These are phyloP conservation scores for Fraxinus floribunda DNA, from an alignment of 305 asterid species.

Conservation along the genomic window DNA sequence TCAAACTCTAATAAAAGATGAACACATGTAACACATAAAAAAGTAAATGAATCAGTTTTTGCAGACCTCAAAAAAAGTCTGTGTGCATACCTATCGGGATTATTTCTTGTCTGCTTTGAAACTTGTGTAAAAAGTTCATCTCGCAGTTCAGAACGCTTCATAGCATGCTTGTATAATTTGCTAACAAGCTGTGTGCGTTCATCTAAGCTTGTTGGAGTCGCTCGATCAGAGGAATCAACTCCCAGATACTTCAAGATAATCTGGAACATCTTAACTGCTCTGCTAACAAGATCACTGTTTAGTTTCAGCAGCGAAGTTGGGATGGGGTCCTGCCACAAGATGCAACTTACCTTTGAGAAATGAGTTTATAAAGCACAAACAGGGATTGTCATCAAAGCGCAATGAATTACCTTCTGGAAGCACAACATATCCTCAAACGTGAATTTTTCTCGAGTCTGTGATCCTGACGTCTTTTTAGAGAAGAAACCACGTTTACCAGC, in stretches of 20 bases:
- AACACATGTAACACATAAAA: neutral
- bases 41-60: conserved; percentile 6
- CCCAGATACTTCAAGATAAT: conserved; percentile 84
- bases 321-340: conserved; percentile 71
- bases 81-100: conserved; percentile 68
- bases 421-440: conserved; percentile 96
- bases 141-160: conserved; percentile 91
- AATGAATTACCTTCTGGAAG: conserved; percentile 67
- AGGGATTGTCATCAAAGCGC: conserved; percentile 17
- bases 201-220: conserved; percentile 53
- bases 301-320: conserved; percentile 84
- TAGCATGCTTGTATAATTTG: conserved; percentile 82
- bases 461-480: conserved; percentile 67
- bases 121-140: conserved; percentile 92
- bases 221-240: conserved; percentile 72
- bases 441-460: conserved; percentile 74
- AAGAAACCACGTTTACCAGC: conserved; percentile 88
- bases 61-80: conserved; percentile 9
- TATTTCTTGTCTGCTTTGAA: conserved; percentile 90
- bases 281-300: conserved; percentile 66
- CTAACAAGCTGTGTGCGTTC: conserved; percentile 78
- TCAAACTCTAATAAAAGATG: conserved; percentile 4
- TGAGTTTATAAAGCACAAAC: conserved; percentile 11
- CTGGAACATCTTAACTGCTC: conserved; percentile 90
- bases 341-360: conserved; percentile 30